phyloP scores from a whole-genome alignment of 768 basidiomycete genomes.

The Boletus vinaceobasis region DNA sequence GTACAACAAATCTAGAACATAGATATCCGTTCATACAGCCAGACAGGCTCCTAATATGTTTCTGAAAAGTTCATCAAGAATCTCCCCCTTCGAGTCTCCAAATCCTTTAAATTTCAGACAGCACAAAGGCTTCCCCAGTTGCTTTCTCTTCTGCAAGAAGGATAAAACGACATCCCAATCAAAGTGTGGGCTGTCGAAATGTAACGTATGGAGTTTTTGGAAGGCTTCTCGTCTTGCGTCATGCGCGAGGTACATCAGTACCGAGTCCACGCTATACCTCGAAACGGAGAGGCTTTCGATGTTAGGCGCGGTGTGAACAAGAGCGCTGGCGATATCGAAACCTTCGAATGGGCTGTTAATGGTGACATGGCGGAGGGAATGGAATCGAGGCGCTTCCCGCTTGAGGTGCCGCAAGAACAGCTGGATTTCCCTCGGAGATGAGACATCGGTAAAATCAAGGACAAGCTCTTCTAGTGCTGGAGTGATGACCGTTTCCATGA shows the following conservation, averaged over 20 bases:
- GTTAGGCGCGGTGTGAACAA: constrained; percentile 26
- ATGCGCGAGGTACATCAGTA: constrained; percentile 24
- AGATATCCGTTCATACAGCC: constrained; percentile 7
- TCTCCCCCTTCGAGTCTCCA: constrained; percentile 13
- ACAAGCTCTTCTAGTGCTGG: constrained; percentile 25
- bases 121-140: constrained; percentile 16
- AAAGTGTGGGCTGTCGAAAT: constrained; percentile 26
- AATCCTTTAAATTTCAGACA: constrained; percentile 23
- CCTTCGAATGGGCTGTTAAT: constrained; percentile 25
- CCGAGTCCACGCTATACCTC: constrained; percentile 22
- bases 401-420: constrained; percentile 28
- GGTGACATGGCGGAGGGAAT: constrained; percentile 20
- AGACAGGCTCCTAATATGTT: constrained; percentile 22
- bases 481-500: constrained; percentile 22
- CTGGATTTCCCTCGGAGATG: constrained; percentile 28
- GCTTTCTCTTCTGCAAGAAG: constrained; percentile 25
- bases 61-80: constrained; percentile 20
- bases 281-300: constrained; percentile 25
- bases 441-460: constrained; percentile 24
- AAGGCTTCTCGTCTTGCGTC: constrained; percentile 28
- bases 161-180: constrained; percentile 28
- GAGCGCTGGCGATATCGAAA: constrained; percentile 20
- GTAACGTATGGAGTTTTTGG: constrained; percentile 13
- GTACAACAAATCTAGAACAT: neutral
- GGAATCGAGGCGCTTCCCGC: constrained; percentile 25